phyloP scores from a whole-genome alignment of 495 filamentous ascomycete genomes.

The Hyphodiscus hymeniophilus region DNA sequence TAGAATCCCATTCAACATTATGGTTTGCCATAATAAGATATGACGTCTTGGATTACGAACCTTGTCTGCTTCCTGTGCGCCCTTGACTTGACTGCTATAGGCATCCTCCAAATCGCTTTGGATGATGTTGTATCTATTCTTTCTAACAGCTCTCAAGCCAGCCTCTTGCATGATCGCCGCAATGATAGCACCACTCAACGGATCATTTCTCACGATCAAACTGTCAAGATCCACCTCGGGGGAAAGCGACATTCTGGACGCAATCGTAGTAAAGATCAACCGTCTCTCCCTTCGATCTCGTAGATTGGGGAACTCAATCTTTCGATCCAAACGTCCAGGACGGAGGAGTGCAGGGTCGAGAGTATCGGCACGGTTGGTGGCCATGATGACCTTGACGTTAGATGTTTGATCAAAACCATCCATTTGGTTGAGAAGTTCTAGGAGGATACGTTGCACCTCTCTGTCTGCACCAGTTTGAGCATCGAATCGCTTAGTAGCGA shows the following conservation, averaged over 20 bases:
- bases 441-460: constrained; percentile 94
- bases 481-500: constrained; percentile 98
- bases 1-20: too few species aligned
- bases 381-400: constrained; percentile 99
- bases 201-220: constrained; percentile 92
- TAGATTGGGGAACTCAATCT: constrained; percentile 94
- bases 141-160: constrained; percentile 86
- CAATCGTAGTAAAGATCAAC: constrained; percentile 93
- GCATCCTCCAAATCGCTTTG: constrained; percentile 93
- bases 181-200: constrained; percentile 89
- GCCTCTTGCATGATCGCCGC: constrained; percentile 99
- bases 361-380: constrained; percentile 95
- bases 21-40: too few species aligned
- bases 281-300: constrained; percentile 88
- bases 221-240: constrained; percentile 95
- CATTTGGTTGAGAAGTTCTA: constrained; percentile 98
- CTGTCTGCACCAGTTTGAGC: constrained; percentile 95
- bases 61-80: constrained; percentile 60
- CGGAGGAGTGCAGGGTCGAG: constrained; percentile 90
- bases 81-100: constrained; percentile 92
- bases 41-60: too few species aligned
- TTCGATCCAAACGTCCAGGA: constrained; percentile 90
- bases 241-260: constrained; percentile 89
- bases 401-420: constrained; percentile 97
- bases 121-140: constrained; percentile 99